Percentiles rank a stretch among this genome's conserved stretches.
These are phyloP conservation scores for Salix viminalis DNA, from an alignment of 345 rosid species.

Conservation along the genomic window DNA sequence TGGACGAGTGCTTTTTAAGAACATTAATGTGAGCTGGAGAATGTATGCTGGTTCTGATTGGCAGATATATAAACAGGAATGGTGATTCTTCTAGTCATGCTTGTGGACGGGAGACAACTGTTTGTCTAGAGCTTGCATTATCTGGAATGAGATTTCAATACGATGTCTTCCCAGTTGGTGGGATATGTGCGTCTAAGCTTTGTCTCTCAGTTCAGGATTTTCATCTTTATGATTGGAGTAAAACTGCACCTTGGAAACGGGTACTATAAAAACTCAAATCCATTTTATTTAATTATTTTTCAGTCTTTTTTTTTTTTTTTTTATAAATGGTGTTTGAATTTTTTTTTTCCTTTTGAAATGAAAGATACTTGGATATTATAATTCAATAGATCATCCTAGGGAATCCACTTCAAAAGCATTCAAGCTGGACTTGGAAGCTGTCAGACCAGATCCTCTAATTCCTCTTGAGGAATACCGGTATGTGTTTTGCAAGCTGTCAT, in stretches of 20 bases:
- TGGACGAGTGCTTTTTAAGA: constrained; percentile 57
- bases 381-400: constrained; percentile 84
- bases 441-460: constrained; percentile 75
- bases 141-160: constrained; percentile 59
- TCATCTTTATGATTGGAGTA: constrained; percentile 67
- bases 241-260: constrained; percentile 75
- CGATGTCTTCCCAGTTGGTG: constrained; percentile 58
- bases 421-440: constrained; percentile 76
- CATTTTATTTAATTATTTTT: constrained; percentile 1
- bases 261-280: constrained; percentile 37
- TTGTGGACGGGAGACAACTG: constrained; percentile 52
- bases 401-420: constrained; percentile 76
- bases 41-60: constrained; percentile 83
- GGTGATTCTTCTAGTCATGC: constrained; percentile 19
- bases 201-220: constrained; percentile 67
- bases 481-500: constrained; percentile 15
- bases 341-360: constrained; percentile 19
- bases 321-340: constrained; percentile 3
- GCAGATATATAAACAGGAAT: constrained; percentile 36
- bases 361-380: constrained; percentile 71
- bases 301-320: constrained; percentile 17
- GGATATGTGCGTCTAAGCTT: constrained; percentile 55
- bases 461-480: constrained; percentile 97
- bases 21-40: constrained; percentile 70
- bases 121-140: constrained; percentile 63